Evolutionary conservation across 1,139 yeast species (phyloP), one percentile per base, ranked within the genome.

Genomic region (Debaryomyces coudertii): DNA sequence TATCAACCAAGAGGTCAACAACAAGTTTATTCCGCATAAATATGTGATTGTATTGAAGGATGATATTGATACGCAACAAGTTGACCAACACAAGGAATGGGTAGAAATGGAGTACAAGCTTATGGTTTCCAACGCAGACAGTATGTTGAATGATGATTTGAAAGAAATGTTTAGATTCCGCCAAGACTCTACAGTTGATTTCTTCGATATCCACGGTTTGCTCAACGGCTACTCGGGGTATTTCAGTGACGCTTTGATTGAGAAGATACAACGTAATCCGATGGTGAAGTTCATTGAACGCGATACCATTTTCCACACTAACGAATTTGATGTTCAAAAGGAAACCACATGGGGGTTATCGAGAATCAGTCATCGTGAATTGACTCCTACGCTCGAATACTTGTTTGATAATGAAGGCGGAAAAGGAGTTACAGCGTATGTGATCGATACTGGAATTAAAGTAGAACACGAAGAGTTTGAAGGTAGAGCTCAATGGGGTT

Each of bases 301-400:
- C 42, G 77, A 73, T 52, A 55, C 70, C 2, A 51, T 65, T 30
- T 60, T 70, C 52, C 54, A 58, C 43, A 60, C 69, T 42, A 56
- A 60, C 45, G 76, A 71, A 55, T 62, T 66, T 46, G 71, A 66
- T 40, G 54, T 66, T 25, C 73, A 73, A 56, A 63, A 65, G 49
- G 68, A 66, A 27, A 76, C 76, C 11, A 65, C 75, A 24, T 71
- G 77, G 78, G 78, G 76, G 16, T 61, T 73, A 45, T 62, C 73
- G 11, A 63, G 75, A 58, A 60, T 70, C 27, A 57, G 66, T 49
- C 73, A 63, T 50, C 64, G 73, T 28, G 47, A 53, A 29, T 46
- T 49, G 33, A 15, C 53, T 73, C 85, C 49, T 84, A 83, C 77
- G 84, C 86, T 80, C 20, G 53, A 63, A 46, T 73, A 70, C 55